These are phyloP conservation scores for Fraxinus baroniana DNA, from an alignment of 305 asterid species.

Conservation along the genomic window DNA sequence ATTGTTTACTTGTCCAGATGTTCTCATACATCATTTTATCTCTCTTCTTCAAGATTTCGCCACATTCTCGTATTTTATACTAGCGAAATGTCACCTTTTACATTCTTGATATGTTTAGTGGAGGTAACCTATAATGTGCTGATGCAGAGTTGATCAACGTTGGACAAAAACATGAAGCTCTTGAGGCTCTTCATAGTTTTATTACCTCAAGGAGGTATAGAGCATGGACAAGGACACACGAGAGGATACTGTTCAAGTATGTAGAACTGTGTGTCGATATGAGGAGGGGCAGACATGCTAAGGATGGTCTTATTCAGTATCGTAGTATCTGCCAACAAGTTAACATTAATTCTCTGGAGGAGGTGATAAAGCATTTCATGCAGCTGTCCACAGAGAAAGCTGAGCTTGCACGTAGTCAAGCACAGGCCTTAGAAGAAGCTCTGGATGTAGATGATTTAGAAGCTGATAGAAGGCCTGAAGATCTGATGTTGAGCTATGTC, in stretches of 20 bases:
- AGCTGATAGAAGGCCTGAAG: conserved; percentile 97
- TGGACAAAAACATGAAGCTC: conserved; percentile 95
- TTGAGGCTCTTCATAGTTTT: conserved; percentile 85
- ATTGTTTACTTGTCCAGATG: background rate
- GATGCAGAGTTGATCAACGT: conserved; percentile 89
- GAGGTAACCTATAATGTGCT: conserved; percentile 8
- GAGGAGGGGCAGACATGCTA: conserved; percentile 97
- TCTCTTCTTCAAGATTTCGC: background rate
- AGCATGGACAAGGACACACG: conserved; percentile 94
- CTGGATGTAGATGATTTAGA: conserved; percentile 90
- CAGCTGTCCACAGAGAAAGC: conserved; percentile 92
- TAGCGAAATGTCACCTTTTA: background rate
- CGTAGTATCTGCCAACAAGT: conserved; percentile 98
- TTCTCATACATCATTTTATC: background rate
- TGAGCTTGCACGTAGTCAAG: conserved; percentile 82
- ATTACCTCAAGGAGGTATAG: conserved; percentile 90
- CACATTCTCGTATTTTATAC: background rate
- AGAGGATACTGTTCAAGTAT: conserved; percentile 85
- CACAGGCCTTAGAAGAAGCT: conserved; percentile 89
- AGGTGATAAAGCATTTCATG: conserved; percentile 97
- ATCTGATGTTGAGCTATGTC: conserved; percentile 91
- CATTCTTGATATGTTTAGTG: background rate
- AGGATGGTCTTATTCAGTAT: conserved; percentile 94
- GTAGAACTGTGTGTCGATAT: conserved; percentile 97
- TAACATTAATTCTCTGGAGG: conserved; percentile 84